phyloP scores from a whole-genome alignment of 2,329 filamentous ascomycete species.

The Dothistroma septosporum region DNA sequence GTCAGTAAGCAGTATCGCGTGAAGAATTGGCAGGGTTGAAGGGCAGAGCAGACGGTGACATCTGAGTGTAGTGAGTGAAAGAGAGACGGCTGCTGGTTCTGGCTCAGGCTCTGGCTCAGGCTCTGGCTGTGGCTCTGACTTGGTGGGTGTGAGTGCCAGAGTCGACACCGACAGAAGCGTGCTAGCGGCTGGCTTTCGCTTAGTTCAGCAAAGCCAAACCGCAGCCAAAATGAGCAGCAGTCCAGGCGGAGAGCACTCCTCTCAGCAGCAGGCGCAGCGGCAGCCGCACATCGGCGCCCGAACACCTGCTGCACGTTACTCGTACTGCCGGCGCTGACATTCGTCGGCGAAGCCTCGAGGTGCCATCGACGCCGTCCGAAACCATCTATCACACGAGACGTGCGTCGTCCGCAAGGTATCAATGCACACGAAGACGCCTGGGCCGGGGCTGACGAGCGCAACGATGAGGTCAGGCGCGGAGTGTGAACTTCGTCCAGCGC shows the following conservation, averaged over 20 bases:
- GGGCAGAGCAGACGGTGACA: neutral
- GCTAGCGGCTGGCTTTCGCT: neutral
- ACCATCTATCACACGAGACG: neutral
- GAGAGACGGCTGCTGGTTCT: neutral
- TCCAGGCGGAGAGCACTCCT: no score
- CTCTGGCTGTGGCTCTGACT: no score
- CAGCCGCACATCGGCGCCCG: neutral
- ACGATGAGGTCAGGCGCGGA: neutral
- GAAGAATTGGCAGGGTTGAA: neutral
- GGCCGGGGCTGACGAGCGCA: neutral
- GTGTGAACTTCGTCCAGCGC: neutral
- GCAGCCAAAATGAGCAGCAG: neutral
- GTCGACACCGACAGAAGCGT: neutral
- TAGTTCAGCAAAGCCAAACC: neutral
- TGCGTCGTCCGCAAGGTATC: neutral
- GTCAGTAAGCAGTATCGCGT: neutral
- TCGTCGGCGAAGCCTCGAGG: neutral
- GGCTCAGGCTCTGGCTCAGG: no score
- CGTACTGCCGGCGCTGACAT: neutral
- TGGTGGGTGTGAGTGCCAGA: neutral
- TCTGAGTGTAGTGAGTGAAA: neutral
- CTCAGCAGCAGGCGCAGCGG: neutral
- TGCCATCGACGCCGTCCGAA: neutral
- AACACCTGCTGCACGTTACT: neutral
- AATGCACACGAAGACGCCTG: neutral